Percentiles rank a stretch among this genome's conserved stretches.
These are phyloP conservation scores for Xerophyta viscosa DNA, from an alignment of 106 monocot genomes.

Conservation along the genomic window DNA sequence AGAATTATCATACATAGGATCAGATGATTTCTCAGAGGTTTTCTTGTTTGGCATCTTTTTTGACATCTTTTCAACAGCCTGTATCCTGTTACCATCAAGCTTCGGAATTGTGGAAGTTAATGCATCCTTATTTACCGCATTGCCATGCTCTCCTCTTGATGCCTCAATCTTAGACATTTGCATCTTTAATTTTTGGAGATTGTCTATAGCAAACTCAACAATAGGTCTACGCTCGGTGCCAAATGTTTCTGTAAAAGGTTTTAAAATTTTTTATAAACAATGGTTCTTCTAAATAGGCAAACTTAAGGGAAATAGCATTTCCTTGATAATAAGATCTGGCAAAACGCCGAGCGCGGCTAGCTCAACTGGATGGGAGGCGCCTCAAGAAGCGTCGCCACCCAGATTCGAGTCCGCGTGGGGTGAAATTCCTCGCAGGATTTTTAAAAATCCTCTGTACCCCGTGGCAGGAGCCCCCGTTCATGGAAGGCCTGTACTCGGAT, in stretches of 20 bases:
- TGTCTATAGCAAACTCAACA: conserved; percentile 87
- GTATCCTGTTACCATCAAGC: not conserved
- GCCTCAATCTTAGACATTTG: conserved; percentile 35
- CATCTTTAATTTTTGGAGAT: conserved; percentile 58
- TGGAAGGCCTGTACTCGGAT: too few species aligned
- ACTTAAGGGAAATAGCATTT: too few species aligned
- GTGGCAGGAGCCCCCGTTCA: too few species aligned
- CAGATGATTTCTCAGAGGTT: conserved; percentile 7
- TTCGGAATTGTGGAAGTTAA: conserved; percentile 4
- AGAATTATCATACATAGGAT: conserved; percentile 7
- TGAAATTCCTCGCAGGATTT: too few species aligned
- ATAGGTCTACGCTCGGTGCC: conserved; percentile 80
- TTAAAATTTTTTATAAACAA: not conserved
- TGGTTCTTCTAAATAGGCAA: not conserved
- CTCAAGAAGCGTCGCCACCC: too few species aligned
- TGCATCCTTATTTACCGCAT: conserved; percentile 14
- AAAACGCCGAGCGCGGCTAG: too few species aligned
- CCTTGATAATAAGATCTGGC: too few species aligned
- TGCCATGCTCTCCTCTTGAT: conserved; percentile 18
- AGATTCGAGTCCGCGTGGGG: too few species aligned
- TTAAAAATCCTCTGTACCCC: too few species aligned
- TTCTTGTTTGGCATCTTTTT: conserved; percentile 18
- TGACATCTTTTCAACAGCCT: conserved; percentile 6
- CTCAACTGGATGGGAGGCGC: too few species aligned
- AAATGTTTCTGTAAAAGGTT: conserved; percentile 55